Conservation (phyloP, 768 basidiomycete genomes). For the Antrodiella citrinella region DNA sequence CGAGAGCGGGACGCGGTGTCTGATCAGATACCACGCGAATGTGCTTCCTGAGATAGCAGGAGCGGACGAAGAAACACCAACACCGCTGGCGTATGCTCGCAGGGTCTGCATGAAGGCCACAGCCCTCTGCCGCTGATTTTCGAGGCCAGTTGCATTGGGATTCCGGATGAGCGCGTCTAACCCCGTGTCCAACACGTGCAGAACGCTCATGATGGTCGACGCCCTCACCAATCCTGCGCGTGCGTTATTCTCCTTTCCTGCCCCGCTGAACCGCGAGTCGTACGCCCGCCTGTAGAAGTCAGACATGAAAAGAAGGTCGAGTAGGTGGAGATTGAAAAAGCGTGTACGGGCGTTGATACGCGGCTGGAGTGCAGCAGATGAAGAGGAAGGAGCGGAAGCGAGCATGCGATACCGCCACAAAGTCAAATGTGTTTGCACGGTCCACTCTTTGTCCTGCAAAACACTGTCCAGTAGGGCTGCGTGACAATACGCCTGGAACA, state of each 20-base stretch:
- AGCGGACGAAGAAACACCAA: slow-evolving; percentile 19
- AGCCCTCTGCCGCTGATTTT: too few species aligned
- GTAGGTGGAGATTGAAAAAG: slow-evolving; percentile 60
- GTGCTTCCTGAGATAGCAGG: slow-evolving; percentile 1
- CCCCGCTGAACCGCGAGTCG: slow-evolving; percentile 67
- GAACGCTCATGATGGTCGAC: slow-evolving; percentile 56
- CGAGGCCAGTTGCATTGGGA: too few species aligned
- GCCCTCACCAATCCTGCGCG: slow-evolving; percentile 66
- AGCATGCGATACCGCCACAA: slow-evolving; percentile 63
- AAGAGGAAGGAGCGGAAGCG: slow-evolving; percentile 21
- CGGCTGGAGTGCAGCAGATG: too few species aligned
- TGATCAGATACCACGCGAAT: slow-evolving; percentile 63
- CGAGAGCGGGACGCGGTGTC: slow-evolving; percentile 64
- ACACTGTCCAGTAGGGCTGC: slow-evolving; percentile 80
- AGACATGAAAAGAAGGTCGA: slow-evolving; percentile 65
- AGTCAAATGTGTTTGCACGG: slow-evolving; percentile 66
- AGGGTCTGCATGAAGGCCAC: slow-evolving; percentile 38
- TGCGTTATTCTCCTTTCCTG: slow-evolving; percentile 53
- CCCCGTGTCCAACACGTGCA: slow-evolving; percentile 53
- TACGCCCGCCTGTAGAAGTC: slow-evolving; percentile 75
- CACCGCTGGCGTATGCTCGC: slow-evolving; percentile 49
- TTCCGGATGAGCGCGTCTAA: slow-evolving; percentile 44
- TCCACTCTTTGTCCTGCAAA: slow-evolving; percentile 81
- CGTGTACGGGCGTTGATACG: too few species aligned
- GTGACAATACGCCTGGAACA: slow-evolving; percentile 67